These are phyloP conservation scores for Alternaria arbusti DNA, from an alignment of 2,329 filamentous ascomycete genomes.

Conservation along the genomic window DNA sequence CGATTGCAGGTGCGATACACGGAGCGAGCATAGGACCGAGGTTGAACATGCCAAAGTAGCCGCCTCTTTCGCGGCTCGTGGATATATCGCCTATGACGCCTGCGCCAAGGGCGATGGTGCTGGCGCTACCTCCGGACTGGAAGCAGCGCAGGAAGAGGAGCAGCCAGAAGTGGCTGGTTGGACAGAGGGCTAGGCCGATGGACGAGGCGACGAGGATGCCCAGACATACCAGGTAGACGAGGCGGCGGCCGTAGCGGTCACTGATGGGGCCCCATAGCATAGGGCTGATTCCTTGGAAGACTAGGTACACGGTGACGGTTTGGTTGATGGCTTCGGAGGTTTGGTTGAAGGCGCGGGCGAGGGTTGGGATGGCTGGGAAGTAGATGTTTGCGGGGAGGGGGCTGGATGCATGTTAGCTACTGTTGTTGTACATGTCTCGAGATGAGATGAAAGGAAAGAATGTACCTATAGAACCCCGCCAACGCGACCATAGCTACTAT, in stretches of 20 bases:
- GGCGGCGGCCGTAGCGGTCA: slow-evolving; percentile 58
- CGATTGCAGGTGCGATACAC: slow-evolving; percentile 40
- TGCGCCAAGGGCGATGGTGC: slow-evolving; percentile 64
- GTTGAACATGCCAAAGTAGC: slow-evolving; percentile 72
- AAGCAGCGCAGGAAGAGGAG: slow-evolving; percentile 44
- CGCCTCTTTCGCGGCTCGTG: slow-evolving; percentile 71
- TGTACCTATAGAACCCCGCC: slow-evolving; percentile 40
- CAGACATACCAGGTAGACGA: slow-evolving; percentile 56
- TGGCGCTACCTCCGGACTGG: slow-evolving; percentile 49
- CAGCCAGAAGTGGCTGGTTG: slow-evolving; percentile 40
- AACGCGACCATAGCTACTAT: slow-evolving; percentile 40
- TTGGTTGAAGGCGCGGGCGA: slow-evolving; percentile 48
- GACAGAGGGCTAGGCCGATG: slow-evolving; percentile 45
- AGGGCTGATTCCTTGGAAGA: slow-evolving; percentile 59
- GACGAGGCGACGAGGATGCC: slow-evolving; percentile 42
- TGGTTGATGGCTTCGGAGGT: slow-evolving; percentile 56
- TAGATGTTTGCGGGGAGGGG: slow-evolving; percentile 53
- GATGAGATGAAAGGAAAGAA: background rate
- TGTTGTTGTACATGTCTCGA: background rate
- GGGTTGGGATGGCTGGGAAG: slow-evolving; percentile 45
- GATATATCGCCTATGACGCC: slow-evolving; percentile 76
- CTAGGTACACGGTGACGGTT: slow-evolving; percentile 59
- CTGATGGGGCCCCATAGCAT: slow-evolving; percentile 60
- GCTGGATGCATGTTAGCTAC: slow-evolving; percentile 13
- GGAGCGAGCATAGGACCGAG: slow-evolving; percentile 52